These are phyloP conservation scores for Chaetothyriales sp. DNA, from an alignment of 2,329 filamentous ascomycete genomes.

Conservation along the genomic window DNA sequence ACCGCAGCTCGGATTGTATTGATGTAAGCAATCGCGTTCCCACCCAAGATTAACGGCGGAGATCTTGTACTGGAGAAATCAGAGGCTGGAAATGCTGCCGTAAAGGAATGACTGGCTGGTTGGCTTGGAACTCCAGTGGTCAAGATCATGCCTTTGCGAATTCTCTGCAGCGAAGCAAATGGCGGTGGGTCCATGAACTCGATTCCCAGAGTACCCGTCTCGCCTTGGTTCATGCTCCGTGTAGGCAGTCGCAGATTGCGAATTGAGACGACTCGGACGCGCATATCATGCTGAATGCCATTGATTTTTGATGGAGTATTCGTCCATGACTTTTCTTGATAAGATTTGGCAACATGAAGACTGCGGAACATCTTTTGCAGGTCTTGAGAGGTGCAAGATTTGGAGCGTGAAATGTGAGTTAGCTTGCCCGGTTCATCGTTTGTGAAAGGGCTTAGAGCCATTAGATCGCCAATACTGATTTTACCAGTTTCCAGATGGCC, in stretches of 20 bases:
- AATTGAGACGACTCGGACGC: slow-evolving; percentile 67
- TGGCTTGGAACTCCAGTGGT: slow-evolving; percentile 3
- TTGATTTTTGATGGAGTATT: not conserved
- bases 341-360: slow-evolving; percentile 5
- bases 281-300: slow-evolving; percentile 13
- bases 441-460: slow-evolving; percentile 63
- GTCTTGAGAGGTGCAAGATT: slow-evolving; percentile 6
- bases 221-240: slow-evolving; percentile 55
- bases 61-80: slow-evolving; percentile 32
- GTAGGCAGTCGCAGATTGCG: slow-evolving; percentile 78
- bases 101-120: slow-evolving; percentile 9
- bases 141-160: slow-evolving; percentile 18
- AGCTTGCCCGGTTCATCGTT: slow-evolving; percentile 14
- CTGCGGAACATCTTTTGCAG: not conserved
- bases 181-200: slow-evolving; percentile 3
- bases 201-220: slow-evolving; percentile 75
- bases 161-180: slow-evolving; percentile 6
- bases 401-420: slow-evolving; percentile 3
- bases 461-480: slow-evolving; percentile 59
- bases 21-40: slow-evolving; percentile 58
- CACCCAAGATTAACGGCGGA: slow-evolving; percentile 41
- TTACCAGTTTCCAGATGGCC: slow-evolving; percentile 69
- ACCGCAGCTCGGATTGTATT: slow-evolving; percentile 75
- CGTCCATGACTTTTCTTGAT: slow-evolving; percentile 2
- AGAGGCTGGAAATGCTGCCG: slow-evolving; percentile 50